phyloP scores from a whole-genome alignment of 2,329 filamentous ascomycete genomes.

The Tolypocladium pustulatum region DNA sequence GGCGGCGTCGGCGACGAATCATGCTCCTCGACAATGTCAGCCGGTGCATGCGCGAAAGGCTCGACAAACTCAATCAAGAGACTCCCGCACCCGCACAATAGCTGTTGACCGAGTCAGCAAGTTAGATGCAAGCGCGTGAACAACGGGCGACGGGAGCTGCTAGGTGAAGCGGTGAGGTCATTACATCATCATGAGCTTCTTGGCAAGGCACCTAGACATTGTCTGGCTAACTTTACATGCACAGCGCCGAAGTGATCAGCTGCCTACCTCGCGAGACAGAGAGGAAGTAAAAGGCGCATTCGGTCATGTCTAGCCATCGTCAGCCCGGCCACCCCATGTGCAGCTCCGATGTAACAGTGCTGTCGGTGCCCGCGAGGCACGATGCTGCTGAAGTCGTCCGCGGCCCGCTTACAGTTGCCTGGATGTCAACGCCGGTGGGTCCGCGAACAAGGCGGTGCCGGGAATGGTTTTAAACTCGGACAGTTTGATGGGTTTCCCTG shows the following conservation, averaged over 20 bases:
- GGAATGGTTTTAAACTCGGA: background rate
- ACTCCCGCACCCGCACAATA: background rate
- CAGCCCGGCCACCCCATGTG: background rate
- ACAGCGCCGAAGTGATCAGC: background rate
- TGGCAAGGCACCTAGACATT: background rate
- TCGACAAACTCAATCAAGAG: background rate
- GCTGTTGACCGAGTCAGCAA: background rate
- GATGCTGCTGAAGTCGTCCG: background rate
- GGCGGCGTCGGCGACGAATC: background rate
- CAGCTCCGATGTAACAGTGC: background rate
- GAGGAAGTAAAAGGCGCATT: background rate
- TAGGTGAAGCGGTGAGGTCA: background rate
- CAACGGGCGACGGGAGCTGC: background rate
- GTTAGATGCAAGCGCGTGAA: background rate
- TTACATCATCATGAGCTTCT: background rate
- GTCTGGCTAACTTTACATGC: background rate
- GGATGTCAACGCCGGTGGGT: background rate
- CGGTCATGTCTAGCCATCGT: background rate
- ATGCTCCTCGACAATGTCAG: background rate
- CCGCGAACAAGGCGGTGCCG: background rate
- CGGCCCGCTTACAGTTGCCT: background rate
- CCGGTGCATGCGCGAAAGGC: background rate
- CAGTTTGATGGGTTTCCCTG: background rate
- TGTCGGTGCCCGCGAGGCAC: background rate
- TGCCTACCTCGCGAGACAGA: background rate